These are phyloP conservation scores for Platanus orientalis DNA, from an alignment of 164 flowering plant genomes.

Conservation along the genomic window DNA sequence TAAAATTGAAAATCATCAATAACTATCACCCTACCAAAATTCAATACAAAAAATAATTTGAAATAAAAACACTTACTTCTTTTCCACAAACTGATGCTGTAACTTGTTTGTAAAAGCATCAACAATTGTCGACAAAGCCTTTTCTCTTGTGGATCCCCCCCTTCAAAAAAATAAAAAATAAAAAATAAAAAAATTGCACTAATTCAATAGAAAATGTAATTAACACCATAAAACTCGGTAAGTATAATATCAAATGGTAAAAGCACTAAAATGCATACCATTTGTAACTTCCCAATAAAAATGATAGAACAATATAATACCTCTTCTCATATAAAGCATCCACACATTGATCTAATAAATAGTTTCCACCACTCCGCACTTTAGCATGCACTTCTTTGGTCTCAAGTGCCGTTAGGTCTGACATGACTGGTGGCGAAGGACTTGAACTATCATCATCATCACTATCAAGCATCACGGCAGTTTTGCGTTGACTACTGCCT, in stretches of 20 bases:
- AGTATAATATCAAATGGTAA: too few species aligned
- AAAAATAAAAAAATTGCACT: not conserved
- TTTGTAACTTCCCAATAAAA: too few species aligned
- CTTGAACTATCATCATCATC: conserved; percentile 73
- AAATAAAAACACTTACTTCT: conserved; percentile 48
- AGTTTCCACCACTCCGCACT: conserved; percentile 29
- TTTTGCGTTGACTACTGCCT: conserved; percentile 66
- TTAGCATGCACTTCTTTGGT: conserved; percentile 40
- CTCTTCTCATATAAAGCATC: conserved; percentile 86
- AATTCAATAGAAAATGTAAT: too few species aligned
- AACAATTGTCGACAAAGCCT: conserved; percentile 52
- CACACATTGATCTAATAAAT: conserved; percentile 51
- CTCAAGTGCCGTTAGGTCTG: conserved; percentile 40
- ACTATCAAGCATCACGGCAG: conserved; percentile 45
- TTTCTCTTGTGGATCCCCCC: conserved; percentile 68
- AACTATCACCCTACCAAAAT: not conserved
- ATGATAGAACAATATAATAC: conserved; percentile 23
- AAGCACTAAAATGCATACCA: too few species aligned
- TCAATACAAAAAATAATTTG: not conserved
- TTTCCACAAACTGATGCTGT: conserved; percentile 68
- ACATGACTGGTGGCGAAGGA: conserved; percentile 52
- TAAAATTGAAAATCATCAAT: not conserved
- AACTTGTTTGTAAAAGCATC: conserved; percentile 52
- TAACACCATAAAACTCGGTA: too few species aligned
- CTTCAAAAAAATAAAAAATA: not conserved